phyloP scores from a whole-genome alignment of 2,329 filamentous ascomycete genomes.

The Triangularia verruculosa region DNA sequence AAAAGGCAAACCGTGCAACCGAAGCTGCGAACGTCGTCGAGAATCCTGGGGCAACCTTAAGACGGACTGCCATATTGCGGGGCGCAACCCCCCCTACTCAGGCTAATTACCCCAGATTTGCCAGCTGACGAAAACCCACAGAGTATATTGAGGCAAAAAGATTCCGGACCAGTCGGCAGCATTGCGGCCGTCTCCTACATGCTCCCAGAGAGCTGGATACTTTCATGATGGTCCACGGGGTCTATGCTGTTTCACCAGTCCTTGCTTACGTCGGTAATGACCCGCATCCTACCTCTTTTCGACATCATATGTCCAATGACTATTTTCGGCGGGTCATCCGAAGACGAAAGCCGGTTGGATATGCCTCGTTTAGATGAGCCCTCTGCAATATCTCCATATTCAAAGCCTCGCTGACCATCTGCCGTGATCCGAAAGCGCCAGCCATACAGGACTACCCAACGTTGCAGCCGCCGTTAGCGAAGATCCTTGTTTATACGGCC shows the following conservation, averaged over 20 bases:
- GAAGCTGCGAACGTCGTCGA: conserved; percentile 4
- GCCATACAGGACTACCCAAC: conserved; percentile 2
- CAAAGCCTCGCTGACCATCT: conserved; percentile 14
- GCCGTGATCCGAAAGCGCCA: conserved; percentile 23
- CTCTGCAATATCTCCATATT: conserved; percentile 6
- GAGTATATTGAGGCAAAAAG: conserved; percentile 21
- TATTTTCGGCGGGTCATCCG: conserved; percentile 13
- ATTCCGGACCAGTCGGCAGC: conserved; percentile 29
- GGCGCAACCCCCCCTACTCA: conserved; percentile 11
- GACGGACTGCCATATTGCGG: conserved; percentile 6
- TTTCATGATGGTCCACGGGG: neutral
- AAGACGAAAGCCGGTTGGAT: conserved; percentile 7
- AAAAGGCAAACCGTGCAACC: conserved; percentile 5
- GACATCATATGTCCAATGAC: conserved; percentile 3
- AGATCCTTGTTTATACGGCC: conserved; percentile 18
- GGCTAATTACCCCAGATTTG: conserved; percentile 30
- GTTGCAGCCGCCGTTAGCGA: conserved; percentile 14
- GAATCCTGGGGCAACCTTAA: conserved; percentile 11
- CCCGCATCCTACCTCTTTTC: conserved; percentile 5
- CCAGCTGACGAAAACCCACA: conserved; percentile 17
- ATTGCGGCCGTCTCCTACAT: conserved; percentile 18
- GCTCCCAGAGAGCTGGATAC: conserved; percentile 24
- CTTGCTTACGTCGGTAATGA: conserved; percentile 2
- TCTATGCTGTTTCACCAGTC: conserved; percentile 17
- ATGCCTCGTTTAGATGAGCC: conserved; percentile 5